These are phyloP conservation scores for Solanum lignicaule DNA, from an alignment of 257 asterid species.

Conservation along the genomic window DNA sequence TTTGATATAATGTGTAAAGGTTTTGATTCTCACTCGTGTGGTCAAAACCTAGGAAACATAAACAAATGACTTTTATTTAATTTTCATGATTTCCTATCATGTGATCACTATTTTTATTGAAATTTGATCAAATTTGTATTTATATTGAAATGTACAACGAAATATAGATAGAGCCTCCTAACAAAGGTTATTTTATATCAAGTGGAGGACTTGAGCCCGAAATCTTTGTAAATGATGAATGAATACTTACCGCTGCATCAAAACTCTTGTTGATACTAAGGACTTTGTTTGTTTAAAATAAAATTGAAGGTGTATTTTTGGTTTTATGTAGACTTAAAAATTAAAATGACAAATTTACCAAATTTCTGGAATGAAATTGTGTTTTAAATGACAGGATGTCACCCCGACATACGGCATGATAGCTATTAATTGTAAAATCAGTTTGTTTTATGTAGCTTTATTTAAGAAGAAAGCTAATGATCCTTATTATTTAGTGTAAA, in stretches of 20 bases:
- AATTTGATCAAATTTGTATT: rapidly evolving
- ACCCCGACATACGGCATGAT: conserved; percentile 22
- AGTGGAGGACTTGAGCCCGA: rapidly evolving
- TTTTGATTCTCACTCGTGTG: conserved; percentile 23
- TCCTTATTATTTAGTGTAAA: neutral
- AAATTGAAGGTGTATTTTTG: neutral
- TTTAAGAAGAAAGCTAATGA: neutral
- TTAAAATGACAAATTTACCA: neutral
- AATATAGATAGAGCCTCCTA: neutral
- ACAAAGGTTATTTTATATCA: neutral
- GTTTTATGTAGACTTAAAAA: neutral
- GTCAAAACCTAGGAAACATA: conserved; percentile 29
- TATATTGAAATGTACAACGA: rapidly evolving
- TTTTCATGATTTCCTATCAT: rapidly evolving
- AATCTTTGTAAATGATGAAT: neutral
- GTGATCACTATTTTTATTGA: neutral
- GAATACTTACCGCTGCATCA: rapidly evolving
- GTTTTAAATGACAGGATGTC: conserved; percentile 20
- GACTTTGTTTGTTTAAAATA: neutral
- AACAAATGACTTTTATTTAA: neutral
- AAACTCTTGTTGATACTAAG: neutral
- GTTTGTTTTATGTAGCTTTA: neutral
- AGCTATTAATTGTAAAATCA: conserved; percentile 3
- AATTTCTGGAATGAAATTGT: neutral
- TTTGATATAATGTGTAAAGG: neutral